Evolutionary conservation across 164 flowering plant genomes (phyloP), one percentile per base, ranked within the genome.

Genomic region (Berberis thunbergii): DNA sequence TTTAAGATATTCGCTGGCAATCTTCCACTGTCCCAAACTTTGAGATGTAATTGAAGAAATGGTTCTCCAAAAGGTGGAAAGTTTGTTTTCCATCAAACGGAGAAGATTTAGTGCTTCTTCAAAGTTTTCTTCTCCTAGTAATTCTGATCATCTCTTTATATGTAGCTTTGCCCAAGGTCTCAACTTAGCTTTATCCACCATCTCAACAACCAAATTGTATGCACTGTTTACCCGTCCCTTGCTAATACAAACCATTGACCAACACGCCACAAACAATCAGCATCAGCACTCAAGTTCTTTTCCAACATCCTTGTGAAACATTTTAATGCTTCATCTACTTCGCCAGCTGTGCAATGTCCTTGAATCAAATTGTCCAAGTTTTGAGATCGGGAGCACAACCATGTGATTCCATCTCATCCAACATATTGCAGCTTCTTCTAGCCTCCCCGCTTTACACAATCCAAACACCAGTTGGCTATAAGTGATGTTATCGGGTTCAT

Each of bases 311-410:
- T 80, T 12, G 85, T 79, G 61, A 85, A 85, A 71, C 78, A 80
- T 2, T 72, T 38, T 45, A 87, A 72, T 9, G 97, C 99, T 63
- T 76, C 69, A 7, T 86, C 86, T 43, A 83, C 72, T 73, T 87
- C 82, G 46, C 78, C 80, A 43, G 83, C 87, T 11, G 54, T 59
- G 74, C 86, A 86, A 72, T 81, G 88, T 43, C 97, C 94, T 78
- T 87, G 81, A 64, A 91, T 86, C 75, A 95, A 75, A 89, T 79
- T 11, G 96, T 95, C 97, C 99, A 95, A 46, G 97, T 91, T 75
- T 79, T 88, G 11, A 91, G 67, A 72, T 94, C 96, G n/a, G 98
- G 98, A 54, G 54, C 52, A 60, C 97, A 91, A 26, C 96, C 92
- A 6, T 64, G 6, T 2, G 62, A 79, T 78, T 87, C 96, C 97